Conservation (phyloP, 2,329 filamentous ascomycete species). For the Orbilia blumenaviensis region DNA sequence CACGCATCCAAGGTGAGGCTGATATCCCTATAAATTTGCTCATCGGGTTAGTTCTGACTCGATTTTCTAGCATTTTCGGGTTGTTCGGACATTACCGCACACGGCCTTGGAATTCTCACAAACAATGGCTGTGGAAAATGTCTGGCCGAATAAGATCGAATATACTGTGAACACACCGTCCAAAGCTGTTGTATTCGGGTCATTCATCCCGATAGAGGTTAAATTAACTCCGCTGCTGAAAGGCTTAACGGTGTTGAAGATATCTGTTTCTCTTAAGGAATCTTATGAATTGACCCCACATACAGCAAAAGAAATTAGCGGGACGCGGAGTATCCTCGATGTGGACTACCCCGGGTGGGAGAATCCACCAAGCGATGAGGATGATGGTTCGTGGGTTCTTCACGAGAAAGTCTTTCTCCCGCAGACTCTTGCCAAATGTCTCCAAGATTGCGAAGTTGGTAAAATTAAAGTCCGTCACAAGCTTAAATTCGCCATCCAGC, state of each 20-base stretch:
- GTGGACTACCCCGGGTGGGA: constrained; percentile 47
- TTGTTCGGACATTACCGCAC: constrained; percentile 79
- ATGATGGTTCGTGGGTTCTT: constrained; percentile 65
- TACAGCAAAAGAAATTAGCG: constrained; percentile 2
- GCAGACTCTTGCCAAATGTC: constrained; percentile 80
- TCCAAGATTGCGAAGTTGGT: constrained; percentile 87
- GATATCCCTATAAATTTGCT: constrained; percentile 18
- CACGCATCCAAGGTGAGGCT: constrained; percentile 72
- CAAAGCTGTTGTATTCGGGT: constrained; percentile 93
- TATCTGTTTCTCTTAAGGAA: constrained; percentile 83
- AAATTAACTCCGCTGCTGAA: constrained; percentile 88
- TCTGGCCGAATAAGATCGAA: constrained; percentile 97
- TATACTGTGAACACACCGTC: constrained; percentile 93
- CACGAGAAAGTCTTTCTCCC: constrained; percentile 75
- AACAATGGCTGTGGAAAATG: constrained; percentile 94
- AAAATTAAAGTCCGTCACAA: constrained; percentile 94
- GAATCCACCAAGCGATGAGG: constrained; percentile 61
- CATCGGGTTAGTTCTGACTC: constrained; percentile 27
- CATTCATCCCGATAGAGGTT: constrained; percentile 83
- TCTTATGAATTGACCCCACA: constrained; percentile 72
- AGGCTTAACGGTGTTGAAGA: constrained; percentile 82
- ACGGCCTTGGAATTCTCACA: constrained; percentile 81
- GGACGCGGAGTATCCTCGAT: constrained; percentile 36
- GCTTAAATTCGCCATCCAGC: constrained; percentile 86
- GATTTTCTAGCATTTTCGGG: constrained; percentile 69